phyloP scores from a whole-genome alignment of 1,284 basidiomycete species.

The Tetrapyrgos nigripes region DNA sequence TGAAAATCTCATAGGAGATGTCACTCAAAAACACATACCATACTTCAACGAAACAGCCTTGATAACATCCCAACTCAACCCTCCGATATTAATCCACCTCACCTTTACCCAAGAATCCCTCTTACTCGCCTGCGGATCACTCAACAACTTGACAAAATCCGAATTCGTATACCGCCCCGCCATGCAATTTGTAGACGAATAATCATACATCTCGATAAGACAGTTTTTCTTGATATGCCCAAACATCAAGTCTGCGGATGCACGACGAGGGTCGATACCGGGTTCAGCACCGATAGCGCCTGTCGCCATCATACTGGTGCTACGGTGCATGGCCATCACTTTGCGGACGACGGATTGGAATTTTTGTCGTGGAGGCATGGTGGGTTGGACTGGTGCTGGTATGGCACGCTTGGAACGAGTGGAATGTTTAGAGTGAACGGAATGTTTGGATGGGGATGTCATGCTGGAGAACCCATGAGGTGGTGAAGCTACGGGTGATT shows the following conservation, averaged over 20 bases:
- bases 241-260: constrained; percentile 52
- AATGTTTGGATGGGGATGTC: too few relatives aligned
- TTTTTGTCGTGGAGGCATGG: constrained; percentile 38
- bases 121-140: constrained; percentile 42
- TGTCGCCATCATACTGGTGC: constrained; percentile 41
- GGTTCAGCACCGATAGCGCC: constrained; percentile 63
- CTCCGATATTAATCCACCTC: constrained; percentile 75
- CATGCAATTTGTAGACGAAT: constrained; percentile 55
- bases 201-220: constrained; percentile 67
- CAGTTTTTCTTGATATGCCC: constrained; percentile 64
- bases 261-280: constrained; percentile 61
- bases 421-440: not conserved
- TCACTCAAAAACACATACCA: constrained; percentile 52
- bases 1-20: not conserved
- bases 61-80: constrained; percentile 74
- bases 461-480: too few relatives aligned
- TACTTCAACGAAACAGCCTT: constrained; percentile 68
- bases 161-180: constrained; percentile 63
- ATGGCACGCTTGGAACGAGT: constrained; percentile 1
- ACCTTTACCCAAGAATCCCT: constrained; percentile 61
- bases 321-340: constrained; percentile 54
- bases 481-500: too few relatives aligned
- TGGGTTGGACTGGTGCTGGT: not conserved
- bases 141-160: constrained; percentile 57
- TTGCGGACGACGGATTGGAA: constrained; percentile 53